Conservation (phyloP, 306 rosid genomes). For the Benincasa hispida region DNA sequence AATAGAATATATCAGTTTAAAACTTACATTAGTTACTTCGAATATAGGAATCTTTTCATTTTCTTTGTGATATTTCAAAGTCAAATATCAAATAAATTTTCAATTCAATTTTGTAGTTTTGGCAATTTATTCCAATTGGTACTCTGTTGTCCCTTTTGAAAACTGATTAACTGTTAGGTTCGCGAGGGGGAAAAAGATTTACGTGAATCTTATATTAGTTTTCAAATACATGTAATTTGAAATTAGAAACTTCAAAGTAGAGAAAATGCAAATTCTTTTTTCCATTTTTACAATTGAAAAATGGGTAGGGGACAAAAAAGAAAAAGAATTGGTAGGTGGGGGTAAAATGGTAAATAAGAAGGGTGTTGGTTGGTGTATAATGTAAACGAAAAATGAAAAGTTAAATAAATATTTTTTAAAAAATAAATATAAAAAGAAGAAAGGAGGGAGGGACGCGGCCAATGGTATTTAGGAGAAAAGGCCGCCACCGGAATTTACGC, state of each 20-base stretch:
- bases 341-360: background rate
- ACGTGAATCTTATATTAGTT: background rate
- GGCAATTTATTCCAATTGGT: background rate
- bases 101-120: background rate
- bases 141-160: background rate
- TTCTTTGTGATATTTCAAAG: no score
- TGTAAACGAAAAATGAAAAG: background rate
- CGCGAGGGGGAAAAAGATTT: no score
- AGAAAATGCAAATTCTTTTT: background rate
- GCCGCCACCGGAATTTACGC: conserved; percentile 12
- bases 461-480: conserved; percentile 4
- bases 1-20: no score
- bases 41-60: no score
- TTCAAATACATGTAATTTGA: background rate
- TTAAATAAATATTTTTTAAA: background rate
- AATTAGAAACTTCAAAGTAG: background rate
- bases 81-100: no score
- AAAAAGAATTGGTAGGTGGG: background rate
- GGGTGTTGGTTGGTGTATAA: background rate
- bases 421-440: background rate
- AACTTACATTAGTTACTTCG: no score
- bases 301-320: background rate
- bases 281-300: background rate
- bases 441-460: conserved; percentile 9
- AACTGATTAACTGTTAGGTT: background rate